phyloP scores from a whole-genome alignment of 257 asterid genomes.

The Solanum pimpinellifolium region DNA sequence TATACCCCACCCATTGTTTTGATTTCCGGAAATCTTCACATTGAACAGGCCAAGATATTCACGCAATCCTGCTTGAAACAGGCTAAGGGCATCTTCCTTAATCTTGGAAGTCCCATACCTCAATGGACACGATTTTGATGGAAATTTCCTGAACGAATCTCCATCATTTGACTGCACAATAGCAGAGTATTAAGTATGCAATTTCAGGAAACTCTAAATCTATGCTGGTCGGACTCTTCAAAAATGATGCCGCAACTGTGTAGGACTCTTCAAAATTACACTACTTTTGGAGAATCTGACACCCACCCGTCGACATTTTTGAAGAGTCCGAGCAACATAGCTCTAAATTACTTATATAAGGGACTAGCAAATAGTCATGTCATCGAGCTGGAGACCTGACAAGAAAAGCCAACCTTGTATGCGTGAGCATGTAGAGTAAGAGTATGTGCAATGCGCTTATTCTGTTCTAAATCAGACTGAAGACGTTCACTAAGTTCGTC shows the following conservation, averaged over 20 bases:
- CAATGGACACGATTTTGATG: constrained; percentile 83
- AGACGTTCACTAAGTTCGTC: constrained; percentile 92
- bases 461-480: constrained; percentile 72
- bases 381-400: neutral
- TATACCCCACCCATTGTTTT: constrained; percentile 65
- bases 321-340: too few relatives aligned
- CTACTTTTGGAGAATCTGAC: neutral
- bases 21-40: constrained; percentile 25
- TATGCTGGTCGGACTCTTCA: neutral
- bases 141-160: constrained; percentile 67
- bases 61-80: constrained; percentile 78
- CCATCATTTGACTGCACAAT: constrained; percentile 43
- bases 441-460: constrained; percentile 83
- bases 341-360: neutral
- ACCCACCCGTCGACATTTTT: neutral
- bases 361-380: neutral
- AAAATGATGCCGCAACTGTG: neutral
- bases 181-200: neutral
- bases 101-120: constrained; percentile 75
- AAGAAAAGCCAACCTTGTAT: constrained; percentile 49
- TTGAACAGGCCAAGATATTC: constrained; percentile 55
- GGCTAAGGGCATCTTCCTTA: constrained; percentile 76
- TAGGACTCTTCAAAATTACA: neutral
- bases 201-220: neutral
- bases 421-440: constrained; percentile 83